Evolutionary conservation across 192 early-diverging fungal species (phyloP), one percentile per base, ranked within the genome.

Genomic region (Funneliformis geosporum): DNA sequence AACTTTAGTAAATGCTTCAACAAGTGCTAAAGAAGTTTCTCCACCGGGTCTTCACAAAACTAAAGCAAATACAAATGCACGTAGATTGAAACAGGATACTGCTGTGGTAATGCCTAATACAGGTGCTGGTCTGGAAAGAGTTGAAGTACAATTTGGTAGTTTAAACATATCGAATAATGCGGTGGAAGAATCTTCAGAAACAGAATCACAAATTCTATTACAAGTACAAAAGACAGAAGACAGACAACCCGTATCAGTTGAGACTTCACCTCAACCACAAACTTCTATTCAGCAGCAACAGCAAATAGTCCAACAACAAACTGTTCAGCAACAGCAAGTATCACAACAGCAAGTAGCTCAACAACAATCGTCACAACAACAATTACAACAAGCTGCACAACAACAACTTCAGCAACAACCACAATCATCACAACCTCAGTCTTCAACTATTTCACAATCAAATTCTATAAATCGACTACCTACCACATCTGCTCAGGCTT

Each of bases 81-180:
- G 95, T 80, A 93, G 93, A 81, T 87, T 96, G 80, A 94, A 94
- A 73, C 96, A 98, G 82, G 94, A 96, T 82, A 92, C 92, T 16
- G 88, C 95, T 55, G 94, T 97, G 14, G 95, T 97, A 23, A 95
- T 98, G 91, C 94, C 95, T 14, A 83, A 85, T 59, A 88, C 87
- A 62, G 87, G 83, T 62, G 83, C 92, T 7, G 82, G 89, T 44
- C 75, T 94, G 10, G 88, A 89, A 42, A 85, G 89, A 46, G 88
- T 95, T 25, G 93, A 90, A 68, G 87, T 93, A 27, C 92, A 94
- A 80, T 96, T 96, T 87, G 96, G 95, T 27, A 94, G 92, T 61
- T 83, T 94, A 65, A 83, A 85, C 23, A 83, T 94, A 64, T 90
- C 90, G 25, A 87, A 88, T 66, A 89, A 86, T 66, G 78, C 79